Percentiles rank a stretch among this genome's conserved stretches.
Conservation (phyloP, 2,329 filamentous ascomycete genomes). For the Knufia petricola region DNA sequence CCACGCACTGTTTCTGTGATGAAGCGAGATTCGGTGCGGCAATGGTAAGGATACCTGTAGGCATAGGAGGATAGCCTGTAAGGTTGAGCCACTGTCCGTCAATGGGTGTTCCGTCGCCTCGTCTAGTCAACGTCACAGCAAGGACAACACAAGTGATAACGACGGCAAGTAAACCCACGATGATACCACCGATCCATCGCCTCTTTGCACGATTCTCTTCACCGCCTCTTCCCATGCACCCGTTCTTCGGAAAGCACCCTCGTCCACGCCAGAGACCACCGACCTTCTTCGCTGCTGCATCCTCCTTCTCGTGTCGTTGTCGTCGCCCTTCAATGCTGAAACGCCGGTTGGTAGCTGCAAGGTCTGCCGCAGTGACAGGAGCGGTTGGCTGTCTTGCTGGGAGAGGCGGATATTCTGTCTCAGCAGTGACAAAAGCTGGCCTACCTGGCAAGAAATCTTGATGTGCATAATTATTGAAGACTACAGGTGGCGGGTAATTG, state of each 20-base stretch:
- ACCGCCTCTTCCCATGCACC: slow-evolving; percentile 55
- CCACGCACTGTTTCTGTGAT: slow-evolving; percentile 59
- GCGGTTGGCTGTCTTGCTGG: slow-evolving; percentile 24
- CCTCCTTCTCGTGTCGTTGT: slow-evolving; percentile 57
- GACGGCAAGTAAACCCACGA: slow-evolving; percentile 41
- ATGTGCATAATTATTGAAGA: slow-evolving; percentile 1
- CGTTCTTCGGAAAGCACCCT: slow-evolving; percentile 52
- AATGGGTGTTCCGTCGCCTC: slow-evolving; percentile 33
- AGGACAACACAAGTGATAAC: slow-evolving; percentile 42
- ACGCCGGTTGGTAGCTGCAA: slow-evolving; percentile 25
- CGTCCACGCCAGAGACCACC: slow-evolving; percentile 58
- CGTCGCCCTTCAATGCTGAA: slow-evolving; percentile 46
- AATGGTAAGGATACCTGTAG: slow-evolving; percentile 71
- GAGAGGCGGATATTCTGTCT: slow-evolving; percentile 22
- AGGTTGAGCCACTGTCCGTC: slow-evolving; percentile 67
- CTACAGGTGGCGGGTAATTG: not conserved
- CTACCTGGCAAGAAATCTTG: not conserved
- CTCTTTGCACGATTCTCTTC: slow-evolving; percentile 55
- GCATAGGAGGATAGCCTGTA: slow-evolving; percentile 77
- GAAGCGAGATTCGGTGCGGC: slow-evolving; percentile 59
- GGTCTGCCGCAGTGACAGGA: slow-evolving; percentile 23
- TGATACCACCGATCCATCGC: slow-evolving; percentile 46
- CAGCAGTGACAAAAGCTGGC: slow-evolving; percentile 7
- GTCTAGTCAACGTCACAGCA: slow-evolving; percentile 46
- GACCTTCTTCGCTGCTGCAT: slow-evolving; percentile 46